Conservation (phyloP, 129 eudicot species). For the Pseudognaphalium luteoalbum region DNA sequence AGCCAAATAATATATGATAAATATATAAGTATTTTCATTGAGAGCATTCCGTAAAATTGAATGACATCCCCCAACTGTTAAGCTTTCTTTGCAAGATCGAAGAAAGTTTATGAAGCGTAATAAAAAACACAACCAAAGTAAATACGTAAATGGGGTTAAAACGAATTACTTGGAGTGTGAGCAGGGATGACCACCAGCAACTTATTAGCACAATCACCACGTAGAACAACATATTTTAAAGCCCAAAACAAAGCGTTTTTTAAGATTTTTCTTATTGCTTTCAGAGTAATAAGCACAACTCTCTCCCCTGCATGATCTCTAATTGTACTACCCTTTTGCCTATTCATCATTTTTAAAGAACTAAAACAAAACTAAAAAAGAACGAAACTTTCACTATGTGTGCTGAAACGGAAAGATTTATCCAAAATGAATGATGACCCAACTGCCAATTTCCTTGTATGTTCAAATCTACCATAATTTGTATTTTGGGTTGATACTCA, state of each 20-base stretch:
- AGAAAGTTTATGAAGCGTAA: slow-evolving; percentile 11
- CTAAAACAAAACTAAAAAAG: neutral
- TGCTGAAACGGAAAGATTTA: slow-evolving; percentile 18
- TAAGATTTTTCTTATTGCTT: slow-evolving; percentile 67
- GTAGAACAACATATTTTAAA: slow-evolving; percentile 76
- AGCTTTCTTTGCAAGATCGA: neutral
- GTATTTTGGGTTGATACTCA: too few species aligned
- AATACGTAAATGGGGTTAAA: neutral
- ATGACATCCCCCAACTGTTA: too few species aligned
- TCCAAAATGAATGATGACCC: slow-evolving; percentile 15
- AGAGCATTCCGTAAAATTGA: too few species aligned
- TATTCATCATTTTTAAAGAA: slow-evolving; percentile 43
- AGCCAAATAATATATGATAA: too few species aligned
- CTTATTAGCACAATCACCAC: slow-evolving; percentile 72
- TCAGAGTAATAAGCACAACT: slow-evolving; percentile 76
- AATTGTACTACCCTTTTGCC: slow-evolving; percentile 46
- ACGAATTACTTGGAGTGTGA: slow-evolving; percentile 51
- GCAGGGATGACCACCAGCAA: slow-evolving; percentile 70
- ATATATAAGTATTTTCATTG: too few species aligned
- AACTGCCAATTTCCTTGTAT: neutral
- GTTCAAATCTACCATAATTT: neutral
- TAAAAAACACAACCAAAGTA: neutral
- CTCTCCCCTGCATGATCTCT: slow-evolving; percentile 48
- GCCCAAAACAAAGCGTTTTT: slow-evolving; percentile 82
- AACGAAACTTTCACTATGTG: slow-evolving; percentile 9